phyloP scores from a whole-genome alignment of 768 basidiomycete species.

The Lentinula detonsa region DNA sequence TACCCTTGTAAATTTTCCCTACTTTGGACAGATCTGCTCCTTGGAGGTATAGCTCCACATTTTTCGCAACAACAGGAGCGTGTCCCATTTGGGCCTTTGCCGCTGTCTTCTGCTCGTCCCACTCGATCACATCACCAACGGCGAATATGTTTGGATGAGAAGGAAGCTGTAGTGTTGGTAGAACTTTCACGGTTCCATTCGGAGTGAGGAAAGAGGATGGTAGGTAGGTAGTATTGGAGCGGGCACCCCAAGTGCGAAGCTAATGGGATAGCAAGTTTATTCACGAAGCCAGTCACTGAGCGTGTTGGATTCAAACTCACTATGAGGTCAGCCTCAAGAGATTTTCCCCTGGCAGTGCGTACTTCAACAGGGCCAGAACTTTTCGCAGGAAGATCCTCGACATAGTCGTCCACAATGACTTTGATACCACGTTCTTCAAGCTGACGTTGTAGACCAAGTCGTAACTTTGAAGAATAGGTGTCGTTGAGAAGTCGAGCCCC shows the following conservation, averaged over 20 bases:
- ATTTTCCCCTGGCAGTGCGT: conserved; percentile 30
- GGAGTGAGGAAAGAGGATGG: conserved; percentile 12
- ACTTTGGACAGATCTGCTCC: conserved; percentile 26
- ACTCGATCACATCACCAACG: conserved; percentile 58
- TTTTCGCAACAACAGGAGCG: conserved; percentile 37
- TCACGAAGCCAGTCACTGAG: conserved; percentile 14
- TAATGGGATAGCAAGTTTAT: conserved; percentile 14
- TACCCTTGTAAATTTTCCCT: conserved; percentile 40
- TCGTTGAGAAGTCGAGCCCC: conserved; percentile 33
- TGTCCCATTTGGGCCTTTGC: conserved; percentile 42
- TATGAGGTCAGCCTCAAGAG: conserved; percentile 35
- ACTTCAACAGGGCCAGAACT: conserved; percentile 29
- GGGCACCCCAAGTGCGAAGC: conserved; percentile 9
- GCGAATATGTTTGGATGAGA: conserved; percentile 54
- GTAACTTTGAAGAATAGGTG: conserved; percentile 36
- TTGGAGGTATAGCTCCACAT: conserved; percentile 39
- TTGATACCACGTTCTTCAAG: conserved; percentile 26
- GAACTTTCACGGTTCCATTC: conserved; percentile 41
- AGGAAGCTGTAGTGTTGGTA: conserved; percentile 50
- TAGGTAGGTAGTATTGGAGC: conserved; percentile 31
- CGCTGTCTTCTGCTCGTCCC: conserved; percentile 54
- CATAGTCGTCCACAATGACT: conserved; percentile 29
- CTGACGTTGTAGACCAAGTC: conserved; percentile 28
- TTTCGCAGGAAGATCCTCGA: conserved; percentile 30
- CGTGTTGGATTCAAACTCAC: conserved; percentile 32